Evolutionary conservation across 805 yeast genomes (phyloP), one percentile per base, ranked within the genome.

Genomic region (Brettanomyces sp.): DNA sequence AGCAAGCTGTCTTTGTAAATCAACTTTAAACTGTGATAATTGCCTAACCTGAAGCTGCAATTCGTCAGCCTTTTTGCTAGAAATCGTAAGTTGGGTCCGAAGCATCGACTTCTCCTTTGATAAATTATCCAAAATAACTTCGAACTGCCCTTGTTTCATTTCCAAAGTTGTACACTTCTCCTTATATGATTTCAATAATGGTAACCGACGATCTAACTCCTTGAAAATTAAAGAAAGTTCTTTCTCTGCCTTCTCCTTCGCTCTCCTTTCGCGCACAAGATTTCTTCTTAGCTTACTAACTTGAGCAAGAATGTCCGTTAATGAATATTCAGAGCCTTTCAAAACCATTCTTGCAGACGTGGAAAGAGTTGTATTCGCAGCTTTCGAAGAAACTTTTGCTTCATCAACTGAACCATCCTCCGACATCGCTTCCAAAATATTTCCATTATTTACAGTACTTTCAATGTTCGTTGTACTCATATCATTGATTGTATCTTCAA

Each of bases 1-100:
- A 53, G 85, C 87, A n/a, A 93, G 74, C 60, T 91, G 98, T 39
- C 80, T 78, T 5, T 95, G 85, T 36, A 91, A 66, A 56, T 91
- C 97, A 28, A 72, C 65, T 39, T 82, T 75, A 51, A 82, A 79
- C 47, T 73, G 76, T 40, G 73, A 70, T 50, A 84, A 60, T 4
- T 75, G 65, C 13, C 59, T 64, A 12, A 73, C 57, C 52, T 79
- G 82, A 24, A 66, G 60, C 50, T 72, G 72, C 39, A 67, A 61
- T 45, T 77, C 83, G 11, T 63, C 57, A 33, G 59, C 51, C 42
- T 60, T 66, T 42, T 56, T 60, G 25, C 49, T 53, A 25, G 62
- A 51, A n/a, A 53, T 45, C 13, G 50, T 58, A 11, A 56, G 43
- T 33, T 56, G 55, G 3, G 51, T 53, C 3, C 28, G 28, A 5